Conservation (phyloP, 768 basidiomycete species). For the Lentinula sp. region DNA sequence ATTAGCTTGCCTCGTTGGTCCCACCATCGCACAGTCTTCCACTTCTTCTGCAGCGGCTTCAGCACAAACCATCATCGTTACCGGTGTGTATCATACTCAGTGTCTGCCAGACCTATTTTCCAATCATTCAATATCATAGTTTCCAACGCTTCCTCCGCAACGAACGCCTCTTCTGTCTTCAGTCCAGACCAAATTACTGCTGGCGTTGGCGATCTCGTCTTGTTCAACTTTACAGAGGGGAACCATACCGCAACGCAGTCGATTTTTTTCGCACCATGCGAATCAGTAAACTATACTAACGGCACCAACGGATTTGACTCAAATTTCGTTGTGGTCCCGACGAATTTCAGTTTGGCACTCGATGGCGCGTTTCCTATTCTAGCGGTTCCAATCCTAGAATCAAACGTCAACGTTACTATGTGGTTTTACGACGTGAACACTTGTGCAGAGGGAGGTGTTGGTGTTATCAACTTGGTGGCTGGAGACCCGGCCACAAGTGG, state of each 20-base stretch:
- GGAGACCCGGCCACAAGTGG: conserved; percentile 33
- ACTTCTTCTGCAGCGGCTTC: neutral
- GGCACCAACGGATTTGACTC: conserved; percentile 55
- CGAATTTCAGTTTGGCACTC: conserved; percentile 39
- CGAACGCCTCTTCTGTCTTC: conserved; percentile 39
- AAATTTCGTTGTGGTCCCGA: conserved; percentile 30
- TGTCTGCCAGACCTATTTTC: neutral
- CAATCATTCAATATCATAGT: neutral
- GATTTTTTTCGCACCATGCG: conserved; percentile 48
- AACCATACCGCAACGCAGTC: conserved; percentile 55
- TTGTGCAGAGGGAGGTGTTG: conserved; percentile 54
- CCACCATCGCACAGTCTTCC: neutral
- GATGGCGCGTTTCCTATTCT: conserved; percentile 43
- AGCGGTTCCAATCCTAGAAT: conserved; percentile 32
- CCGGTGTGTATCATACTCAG: neutral
- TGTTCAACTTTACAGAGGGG: conserved; percentile 54
- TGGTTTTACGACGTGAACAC: conserved; percentile 59
- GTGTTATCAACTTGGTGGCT: conserved; percentile 42
- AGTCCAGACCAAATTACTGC: conserved; percentile 36
- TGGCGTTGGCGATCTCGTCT: conserved; percentile 38
- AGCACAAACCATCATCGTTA: neutral
- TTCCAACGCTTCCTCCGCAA: neutral
- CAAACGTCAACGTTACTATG: conserved; percentile 37
- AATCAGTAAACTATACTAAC: conserved; percentile 42
- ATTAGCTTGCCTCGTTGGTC: neutral